A percentile compares a stretch with the other conserved stretches of the same genome.
Conservation (phyloP, 1,284 basidiomycete species). For the Microbotryum lychnidis-dioicae region DNA sequence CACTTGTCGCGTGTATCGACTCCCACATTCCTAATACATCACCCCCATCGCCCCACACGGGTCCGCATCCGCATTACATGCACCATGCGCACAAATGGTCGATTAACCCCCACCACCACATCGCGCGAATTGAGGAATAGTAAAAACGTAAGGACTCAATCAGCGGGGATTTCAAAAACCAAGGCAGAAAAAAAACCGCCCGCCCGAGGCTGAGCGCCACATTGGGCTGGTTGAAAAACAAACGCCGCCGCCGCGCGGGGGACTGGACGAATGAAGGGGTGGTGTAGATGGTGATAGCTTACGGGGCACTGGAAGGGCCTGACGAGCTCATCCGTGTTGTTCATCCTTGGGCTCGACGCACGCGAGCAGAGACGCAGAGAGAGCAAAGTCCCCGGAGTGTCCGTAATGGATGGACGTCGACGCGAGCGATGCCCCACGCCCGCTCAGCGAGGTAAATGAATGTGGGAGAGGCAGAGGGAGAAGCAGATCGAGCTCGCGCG, state of each 20-base stretch:
- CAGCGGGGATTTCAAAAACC: background rate
- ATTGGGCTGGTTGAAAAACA: too few relatives aligned
- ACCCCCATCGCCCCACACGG: background rate
- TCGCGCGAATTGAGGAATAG: background rate
- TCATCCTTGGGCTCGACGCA: background rate
- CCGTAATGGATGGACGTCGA: too few relatives aligned
- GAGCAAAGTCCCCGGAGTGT: too few relatives aligned
- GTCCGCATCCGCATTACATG: too few relatives aligned
- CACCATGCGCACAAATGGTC: too few relatives aligned
- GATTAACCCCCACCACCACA: too few relatives aligned
- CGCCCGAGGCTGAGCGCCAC: background rate
- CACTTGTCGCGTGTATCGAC: conserved; percentile 18
- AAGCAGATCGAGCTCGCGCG: background rate
- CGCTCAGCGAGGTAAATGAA: background rate
- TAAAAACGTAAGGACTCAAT: too few relatives aligned
- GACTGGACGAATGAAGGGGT: background rate
- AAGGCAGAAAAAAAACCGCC: conserved; percentile 7
- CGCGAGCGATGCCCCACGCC: too few relatives aligned
- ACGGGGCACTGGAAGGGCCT: conserved; percentile 3
- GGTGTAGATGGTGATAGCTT: background rate
- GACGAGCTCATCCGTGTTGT: conserved; percentile 1
- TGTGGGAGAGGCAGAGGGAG: background rate
- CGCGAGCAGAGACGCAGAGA: too few relatives aligned
- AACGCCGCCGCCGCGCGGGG: too few relatives aligned
- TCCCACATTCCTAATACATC: conserved; percentile 11